These are phyloP conservation scores for Populus trichocarpa DNA, from an alignment of 441 rosid genomes.

Conservation along the genomic window DNA sequence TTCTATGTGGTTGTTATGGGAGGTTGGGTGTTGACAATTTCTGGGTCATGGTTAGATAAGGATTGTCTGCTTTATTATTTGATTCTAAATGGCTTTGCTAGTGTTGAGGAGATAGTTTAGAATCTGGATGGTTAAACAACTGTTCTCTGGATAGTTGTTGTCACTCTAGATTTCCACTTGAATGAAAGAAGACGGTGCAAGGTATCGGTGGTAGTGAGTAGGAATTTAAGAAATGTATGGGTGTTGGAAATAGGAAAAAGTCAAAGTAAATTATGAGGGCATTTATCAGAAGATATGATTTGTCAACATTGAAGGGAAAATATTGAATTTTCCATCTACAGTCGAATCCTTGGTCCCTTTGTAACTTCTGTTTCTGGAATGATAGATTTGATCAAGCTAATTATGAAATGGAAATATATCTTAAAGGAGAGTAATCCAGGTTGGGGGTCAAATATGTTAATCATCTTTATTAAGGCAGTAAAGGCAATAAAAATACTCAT, in stretches of 20 bases:
- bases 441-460: neutral
- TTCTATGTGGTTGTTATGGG: neutral
- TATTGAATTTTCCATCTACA: neutral
- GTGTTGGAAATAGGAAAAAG: neutral
- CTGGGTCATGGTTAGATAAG: neutral
- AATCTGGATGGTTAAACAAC: neutral
- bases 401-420: neutral
- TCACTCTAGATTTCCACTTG: neutral
- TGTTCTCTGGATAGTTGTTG: neutral
- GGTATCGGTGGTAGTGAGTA: neutral
- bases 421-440: neutral
- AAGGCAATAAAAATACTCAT: neutral
- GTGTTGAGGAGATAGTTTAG: slow-evolving; percentile 39
- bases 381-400: neutral
- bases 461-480: neutral
- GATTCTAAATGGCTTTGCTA: neutral
- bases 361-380: neutral
- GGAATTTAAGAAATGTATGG: no score
- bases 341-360: neutral
- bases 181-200: neutral
- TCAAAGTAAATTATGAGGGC: neutral
- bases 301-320: neutral
- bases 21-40: neutral
- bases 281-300: neutral
- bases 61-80: neutral